These are phyloP conservation scores for Trapa incisa DNA, from an alignment of 345 rosid genomes.

Conservation along the genomic window DNA sequence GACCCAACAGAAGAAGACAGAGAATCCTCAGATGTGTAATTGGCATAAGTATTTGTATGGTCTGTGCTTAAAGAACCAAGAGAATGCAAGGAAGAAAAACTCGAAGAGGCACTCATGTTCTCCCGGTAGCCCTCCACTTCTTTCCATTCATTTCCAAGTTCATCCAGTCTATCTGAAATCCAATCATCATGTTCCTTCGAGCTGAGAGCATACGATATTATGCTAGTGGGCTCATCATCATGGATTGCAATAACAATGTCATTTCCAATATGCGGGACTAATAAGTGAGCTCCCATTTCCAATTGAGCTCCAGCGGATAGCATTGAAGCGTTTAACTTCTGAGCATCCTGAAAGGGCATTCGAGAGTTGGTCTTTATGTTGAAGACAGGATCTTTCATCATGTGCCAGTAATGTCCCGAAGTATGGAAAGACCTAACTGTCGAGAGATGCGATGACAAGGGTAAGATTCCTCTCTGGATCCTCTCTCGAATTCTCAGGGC, in stretches of 20 bases:
- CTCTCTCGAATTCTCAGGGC: constrained; percentile 60
- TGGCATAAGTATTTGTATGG: constrained; percentile 30
- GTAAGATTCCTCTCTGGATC: constrained; percentile 40
- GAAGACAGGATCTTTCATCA: constrained; percentile 77
- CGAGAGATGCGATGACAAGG: constrained; percentile 52
- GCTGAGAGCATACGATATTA: constrained; percentile 77
- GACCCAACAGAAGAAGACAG: constrained; percentile 25
- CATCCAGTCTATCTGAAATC: constrained; percentile 36
- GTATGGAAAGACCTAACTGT: constrained; percentile 71
- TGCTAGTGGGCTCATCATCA: constrained; percentile 84
- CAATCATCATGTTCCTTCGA: constrained; percentile 72
- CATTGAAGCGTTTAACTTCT: constrained; percentile 45
- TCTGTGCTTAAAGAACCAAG: constrained; percentile 50
- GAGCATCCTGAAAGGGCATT: constrained; percentile 50
- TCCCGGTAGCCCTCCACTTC: constrained; percentile 17
- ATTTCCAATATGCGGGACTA: constrained; percentile 46
- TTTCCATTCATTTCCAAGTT: constrained; percentile 31
- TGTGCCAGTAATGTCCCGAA: constrained; percentile 64
- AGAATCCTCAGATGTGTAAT: constrained; percentile 42
- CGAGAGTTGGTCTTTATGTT: constrained; percentile 53
- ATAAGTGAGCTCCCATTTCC: constrained; percentile 69
- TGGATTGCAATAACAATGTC: constrained; percentile 72
- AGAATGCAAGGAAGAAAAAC: constrained; percentile 55
- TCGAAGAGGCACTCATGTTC: constrained; percentile 28
- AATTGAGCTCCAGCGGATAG: constrained; percentile 50